A percentile compares a stretch with the other conserved stretches of the same genome.
These are phyloP conservation scores for Moesziomyces antarcticus DNA, from an alignment of 1,284 basidiomycete species.

Conservation along the genomic window DNA sequence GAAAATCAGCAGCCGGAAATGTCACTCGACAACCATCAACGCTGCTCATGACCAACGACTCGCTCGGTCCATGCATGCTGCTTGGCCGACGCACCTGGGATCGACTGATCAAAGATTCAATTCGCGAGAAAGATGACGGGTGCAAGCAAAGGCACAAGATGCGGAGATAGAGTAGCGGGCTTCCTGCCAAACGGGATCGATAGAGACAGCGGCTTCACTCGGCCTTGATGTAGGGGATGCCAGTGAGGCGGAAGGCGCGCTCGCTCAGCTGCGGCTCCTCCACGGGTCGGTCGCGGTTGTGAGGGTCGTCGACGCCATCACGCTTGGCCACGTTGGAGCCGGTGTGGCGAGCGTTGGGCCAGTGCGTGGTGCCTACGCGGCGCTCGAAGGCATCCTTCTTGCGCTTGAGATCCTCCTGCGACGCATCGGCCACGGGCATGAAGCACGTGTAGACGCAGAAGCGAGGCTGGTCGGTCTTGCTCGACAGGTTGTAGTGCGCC, in stretches of 20 bases:
- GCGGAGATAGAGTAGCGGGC: background rate
- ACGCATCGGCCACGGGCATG: slow-evolving; percentile 18
- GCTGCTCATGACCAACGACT: too few relatives aligned
- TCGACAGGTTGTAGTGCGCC: slow-evolving; percentile 30
- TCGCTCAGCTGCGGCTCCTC: slow-evolving; percentile 22
- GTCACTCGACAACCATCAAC: too few relatives aligned
- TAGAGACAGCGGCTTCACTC: background rate
- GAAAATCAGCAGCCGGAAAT: too few relatives aligned
- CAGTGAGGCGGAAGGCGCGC: slow-evolving; percentile 13
- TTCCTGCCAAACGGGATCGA: too few relatives aligned
- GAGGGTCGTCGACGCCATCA: slow-evolving; percentile 10
- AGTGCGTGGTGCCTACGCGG: slow-evolving; percentile 14
- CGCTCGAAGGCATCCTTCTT: slow-evolving; percentile 37
- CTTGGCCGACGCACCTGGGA: too few relatives aligned
- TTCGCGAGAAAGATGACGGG: too few relatives aligned
- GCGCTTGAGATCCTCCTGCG: slow-evolving; percentile 24
- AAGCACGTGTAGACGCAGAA: slow-evolving; percentile 27
- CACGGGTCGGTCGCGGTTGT: slow-evolving; percentile 18
- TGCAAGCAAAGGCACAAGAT: background rate
- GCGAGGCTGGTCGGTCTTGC: slow-evolving; percentile 20
- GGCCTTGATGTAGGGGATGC: slow-evolving; percentile 25
- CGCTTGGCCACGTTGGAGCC: slow-evolving; percentile 13
- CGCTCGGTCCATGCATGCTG: too few relatives aligned
- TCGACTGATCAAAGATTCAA: too few relatives aligned
- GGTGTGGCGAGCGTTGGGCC: slow-evolving; percentile 16